phyloP scores from a whole-genome alignment of 73 alveolate genomes.

The Stentor coeruleus region DNA sequence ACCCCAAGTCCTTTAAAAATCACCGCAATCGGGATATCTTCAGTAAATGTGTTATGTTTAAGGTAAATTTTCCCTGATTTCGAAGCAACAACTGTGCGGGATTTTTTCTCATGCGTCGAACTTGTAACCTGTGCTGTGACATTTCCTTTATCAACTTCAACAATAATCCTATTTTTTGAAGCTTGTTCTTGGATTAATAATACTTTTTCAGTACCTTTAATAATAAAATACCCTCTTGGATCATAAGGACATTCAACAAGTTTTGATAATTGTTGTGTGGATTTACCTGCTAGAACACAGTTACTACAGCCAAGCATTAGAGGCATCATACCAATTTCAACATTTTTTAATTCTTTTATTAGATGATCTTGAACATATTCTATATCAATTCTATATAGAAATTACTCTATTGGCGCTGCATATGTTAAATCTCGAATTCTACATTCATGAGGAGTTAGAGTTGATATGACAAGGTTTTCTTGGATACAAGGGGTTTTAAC shows the following conservation, averaged over 20 bases:
- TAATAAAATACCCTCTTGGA: constrained; percentile 97
- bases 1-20: constrained; percentile 96
- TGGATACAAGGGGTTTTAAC: constrained; percentile 75
- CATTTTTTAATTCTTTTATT: constrained; percentile 51
- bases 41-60: constrained; percentile 78
- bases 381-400: constrained; percentile 65
- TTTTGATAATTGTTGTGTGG: constrained; percentile 64
- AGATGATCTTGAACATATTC: constrained; percentile 65
- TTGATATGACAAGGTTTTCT: constrained; percentile 63
- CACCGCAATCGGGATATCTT: constrained; percentile 89
- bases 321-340: constrained; percentile 87
- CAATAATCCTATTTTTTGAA: constrained; percentile 94
- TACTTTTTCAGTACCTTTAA: constrained; percentile 96
- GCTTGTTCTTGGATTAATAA: constrained; percentile 90
- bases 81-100: constrained; percentile 77
- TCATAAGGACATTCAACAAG: constrained; percentile 95
- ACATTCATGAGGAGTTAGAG: constrained; percentile 88
- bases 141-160: constrained; percentile 90
- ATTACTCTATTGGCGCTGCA: constrained; percentile 76
- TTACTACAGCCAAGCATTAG: constrained; percentile 93
- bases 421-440: constrained; percentile 92
- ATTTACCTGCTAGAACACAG: constrained; percentile 73
- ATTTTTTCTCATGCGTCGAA: constrained; percentile 81
- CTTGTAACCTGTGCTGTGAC: constrained; percentile 83
- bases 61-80: constrained; percentile 74